A percentile compares a stretch with the other conserved stretches of the same genome.
Conservation (phyloP, 192 early-diverging fungal species). For the Coemansia furcata region DNA sequence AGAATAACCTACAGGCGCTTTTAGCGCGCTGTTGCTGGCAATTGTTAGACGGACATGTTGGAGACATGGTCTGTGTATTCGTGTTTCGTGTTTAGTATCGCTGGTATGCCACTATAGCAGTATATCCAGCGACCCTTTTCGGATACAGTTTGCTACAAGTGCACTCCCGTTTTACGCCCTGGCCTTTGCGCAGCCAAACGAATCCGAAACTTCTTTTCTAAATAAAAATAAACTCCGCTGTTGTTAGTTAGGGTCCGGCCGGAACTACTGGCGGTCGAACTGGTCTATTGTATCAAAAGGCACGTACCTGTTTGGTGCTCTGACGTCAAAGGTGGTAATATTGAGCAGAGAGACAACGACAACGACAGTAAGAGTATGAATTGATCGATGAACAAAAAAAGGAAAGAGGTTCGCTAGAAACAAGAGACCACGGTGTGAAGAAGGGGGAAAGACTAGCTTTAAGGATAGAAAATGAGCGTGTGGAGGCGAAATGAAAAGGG, state of each 20-base stretch:
- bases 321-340: background rate
- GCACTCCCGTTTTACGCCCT: background rate
- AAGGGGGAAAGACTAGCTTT: background rate
- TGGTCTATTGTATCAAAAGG: background rate
- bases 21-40: conserved; percentile 48
- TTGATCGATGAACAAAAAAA: conserved; percentile 2
- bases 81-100: background rate
- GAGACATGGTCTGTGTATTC: conserved; percentile 21
- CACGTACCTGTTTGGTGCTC: background rate
- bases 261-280: background rate
- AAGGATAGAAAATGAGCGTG: conserved; percentile 13
- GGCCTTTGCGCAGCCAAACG: background rate
- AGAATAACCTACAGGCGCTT: conserved; percentile 63
- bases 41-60: conserved; percentile 48
- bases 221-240: background rate
- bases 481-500: conserved; percentile 10
- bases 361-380: background rate
- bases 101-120: background rate
- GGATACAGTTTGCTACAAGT: background rate
- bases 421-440: background rate
- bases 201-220: background rate
- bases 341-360: background rate
- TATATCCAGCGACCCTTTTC: background rate
- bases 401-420: conserved; percentile 3
- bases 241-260: background rate